Evolutionary conservation across 306 rosid species (phyloP).

Genomic region (Gillenia trifoliata): DNA sequence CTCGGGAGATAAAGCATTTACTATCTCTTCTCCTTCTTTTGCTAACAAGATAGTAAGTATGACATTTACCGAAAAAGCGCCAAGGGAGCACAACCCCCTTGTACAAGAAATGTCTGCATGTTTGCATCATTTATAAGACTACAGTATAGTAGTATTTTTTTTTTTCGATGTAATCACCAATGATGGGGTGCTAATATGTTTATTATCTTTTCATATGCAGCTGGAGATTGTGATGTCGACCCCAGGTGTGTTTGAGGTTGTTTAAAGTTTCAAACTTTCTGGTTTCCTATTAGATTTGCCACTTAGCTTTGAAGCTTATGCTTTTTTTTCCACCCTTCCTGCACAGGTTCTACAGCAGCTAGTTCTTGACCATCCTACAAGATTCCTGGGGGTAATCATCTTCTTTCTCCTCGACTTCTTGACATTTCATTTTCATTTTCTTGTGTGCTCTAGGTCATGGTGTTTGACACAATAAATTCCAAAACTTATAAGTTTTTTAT

Average conservation of each 20-base stretch:
- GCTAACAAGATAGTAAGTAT: neutral
- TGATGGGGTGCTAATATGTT: constrained; percentile 26
- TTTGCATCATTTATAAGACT: neutral
- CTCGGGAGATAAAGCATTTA: neutral
- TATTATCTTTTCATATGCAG: constrained; percentile 39
- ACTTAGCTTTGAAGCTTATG: constrained; percentile 19
- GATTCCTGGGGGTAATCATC: constrained; percentile 55
- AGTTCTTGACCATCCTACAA: constrained; percentile 65
- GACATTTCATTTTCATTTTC: neutral
- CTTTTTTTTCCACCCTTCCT: neutral
- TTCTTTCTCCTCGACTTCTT: constrained; percentile 14
- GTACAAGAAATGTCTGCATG: neutral
- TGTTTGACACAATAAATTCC: constrained; percentile 11
- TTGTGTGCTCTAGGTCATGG: neutral
- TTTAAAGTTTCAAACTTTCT: constrained; percentile 14
- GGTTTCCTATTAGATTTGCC: constrained; percentile 8
- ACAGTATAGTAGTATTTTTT: neutral
- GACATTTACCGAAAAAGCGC: neutral
- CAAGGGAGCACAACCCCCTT: neutral
- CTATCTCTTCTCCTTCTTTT: neutral
- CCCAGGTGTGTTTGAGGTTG: constrained; percentile 94
- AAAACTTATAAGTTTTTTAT: neutral
- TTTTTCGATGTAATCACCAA: neutral
- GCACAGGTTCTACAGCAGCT: constrained; percentile 68
- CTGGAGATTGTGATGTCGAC: constrained; percentile 85